Evolutionary conservation across 1,284 basidiomycete species (phyloP).

Genomic region (Omphalotus olearius): DNA sequence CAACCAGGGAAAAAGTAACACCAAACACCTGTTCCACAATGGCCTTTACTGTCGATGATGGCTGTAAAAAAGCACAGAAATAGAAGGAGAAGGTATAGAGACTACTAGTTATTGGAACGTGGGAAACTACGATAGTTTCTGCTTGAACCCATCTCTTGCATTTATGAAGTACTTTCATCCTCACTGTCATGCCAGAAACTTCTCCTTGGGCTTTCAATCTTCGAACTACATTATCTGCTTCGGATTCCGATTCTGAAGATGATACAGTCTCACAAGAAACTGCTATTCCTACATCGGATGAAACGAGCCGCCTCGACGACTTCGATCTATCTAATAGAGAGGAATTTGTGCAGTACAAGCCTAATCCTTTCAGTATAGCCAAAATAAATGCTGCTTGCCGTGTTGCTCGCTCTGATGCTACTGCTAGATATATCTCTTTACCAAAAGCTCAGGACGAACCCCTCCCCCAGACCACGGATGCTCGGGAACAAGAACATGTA

Average conservation of each 20-base stretch:
- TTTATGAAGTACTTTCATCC: too few species aligned
- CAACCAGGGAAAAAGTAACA: slow-evolving; percentile 44
- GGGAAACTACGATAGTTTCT: too few species aligned
- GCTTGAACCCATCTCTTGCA: too few species aligned
- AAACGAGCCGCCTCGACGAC: slow-evolving; percentile 38
- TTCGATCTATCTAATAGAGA: slow-evolving; percentile 55
- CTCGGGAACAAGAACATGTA: too few species aligned
- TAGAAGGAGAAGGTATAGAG: too few species aligned
- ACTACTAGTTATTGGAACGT: too few species aligned
- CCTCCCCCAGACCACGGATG: background rate
- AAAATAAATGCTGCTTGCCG: slow-evolving; percentile 65
- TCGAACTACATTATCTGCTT: slow-evolving; percentile 22
- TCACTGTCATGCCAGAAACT: slow-evolving; percentile 1
- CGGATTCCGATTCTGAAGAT: slow-evolving; percentile 1
- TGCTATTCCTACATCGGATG: slow-evolving; percentile 15
- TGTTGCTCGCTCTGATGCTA: slow-evolving; percentile 6
- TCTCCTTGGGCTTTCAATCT: slow-evolving; percentile 30
- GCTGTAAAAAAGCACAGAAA: too few species aligned
- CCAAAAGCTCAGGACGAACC: background rate
- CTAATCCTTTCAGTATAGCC: slow-evolving; percentile 74
- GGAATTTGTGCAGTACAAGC: slow-evolving; percentile 57
- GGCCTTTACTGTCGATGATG: too few species aligned
- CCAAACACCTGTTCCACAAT: background rate
- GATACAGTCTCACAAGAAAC: background rate
- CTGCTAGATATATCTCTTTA: background rate